These are phyloP conservation scores for Exophiala sp. DNA, from an alignment of 2,329 filamentous ascomycete genomes.

Conservation along the genomic window DNA sequence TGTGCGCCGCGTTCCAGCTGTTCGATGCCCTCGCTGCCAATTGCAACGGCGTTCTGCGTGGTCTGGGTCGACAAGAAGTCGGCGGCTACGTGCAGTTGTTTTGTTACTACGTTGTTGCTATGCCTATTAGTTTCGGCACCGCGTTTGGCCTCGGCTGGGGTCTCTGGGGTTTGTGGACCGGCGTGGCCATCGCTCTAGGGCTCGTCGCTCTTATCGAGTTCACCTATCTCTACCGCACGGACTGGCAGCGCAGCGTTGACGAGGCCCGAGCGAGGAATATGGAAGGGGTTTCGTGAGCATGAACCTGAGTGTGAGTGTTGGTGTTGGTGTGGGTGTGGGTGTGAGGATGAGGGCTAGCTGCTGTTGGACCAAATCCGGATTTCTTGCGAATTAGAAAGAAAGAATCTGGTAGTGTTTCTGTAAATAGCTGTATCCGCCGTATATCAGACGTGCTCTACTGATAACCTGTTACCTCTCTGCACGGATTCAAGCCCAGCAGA, in stretches of 20 bases:
- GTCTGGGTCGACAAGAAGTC: constrained; percentile 80
- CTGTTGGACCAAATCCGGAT: too few relatives aligned
- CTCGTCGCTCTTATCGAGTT: constrained; percentile 53
- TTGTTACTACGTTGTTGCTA: constrained; percentile 77
- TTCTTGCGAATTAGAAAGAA: too few relatives aligned
- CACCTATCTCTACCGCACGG: constrained; percentile 50
- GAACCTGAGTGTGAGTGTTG: not conserved
- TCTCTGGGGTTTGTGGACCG: constrained; percentile 73
- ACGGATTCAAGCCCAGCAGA: too few relatives aligned
- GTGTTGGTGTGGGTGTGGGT: too few relatives aligned
- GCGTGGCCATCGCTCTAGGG: constrained; percentile 65
- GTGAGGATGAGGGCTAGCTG: too few relatives aligned
- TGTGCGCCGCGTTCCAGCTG: constrained; percentile 83
- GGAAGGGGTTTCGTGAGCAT: constrained; percentile 25
- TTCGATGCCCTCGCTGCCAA: constrained; percentile 75
- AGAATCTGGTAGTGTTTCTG: too few relatives aligned
- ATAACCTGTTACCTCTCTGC: too few relatives aligned
- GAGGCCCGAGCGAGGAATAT: constrained; percentile 55
- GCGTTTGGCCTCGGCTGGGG: constrained; percentile 73
- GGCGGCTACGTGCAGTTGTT: constrained; percentile 84
- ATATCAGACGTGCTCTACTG: too few relatives aligned
- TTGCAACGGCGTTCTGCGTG: constrained; percentile 78
- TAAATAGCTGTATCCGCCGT: too few relatives aligned
- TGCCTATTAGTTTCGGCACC: constrained; percentile 74
- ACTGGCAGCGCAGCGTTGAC: constrained; percentile 55